Base-by-base conservation (phyloP, 2,329 filamentous ascomycete genomes). In the Exophiala dermatitidis region DNA sequence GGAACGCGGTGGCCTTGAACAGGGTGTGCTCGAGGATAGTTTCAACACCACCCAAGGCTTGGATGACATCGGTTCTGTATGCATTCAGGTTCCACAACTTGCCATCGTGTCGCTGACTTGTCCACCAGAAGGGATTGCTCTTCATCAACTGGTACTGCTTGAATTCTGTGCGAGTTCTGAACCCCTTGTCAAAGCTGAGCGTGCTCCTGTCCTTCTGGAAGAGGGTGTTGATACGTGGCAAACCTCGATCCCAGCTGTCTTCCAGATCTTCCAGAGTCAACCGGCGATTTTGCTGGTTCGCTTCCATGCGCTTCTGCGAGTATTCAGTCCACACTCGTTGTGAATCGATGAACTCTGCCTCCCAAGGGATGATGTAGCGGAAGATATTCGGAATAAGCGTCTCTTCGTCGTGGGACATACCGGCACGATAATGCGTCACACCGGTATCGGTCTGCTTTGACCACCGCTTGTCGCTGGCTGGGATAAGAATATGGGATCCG, bases 51-150 rank as follows among this genome's bases (percentile, higher is more conserved):
- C 91, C 91, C 45, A 96, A 74, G 0, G 91, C 90, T 68, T 97
- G 93, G 54, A 98, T 98, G 6, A 96, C 90, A 73, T 98, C 93
- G 4, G 93, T 96, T 58, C 93, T 79, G 72, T 97, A 96, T 1
- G 89, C 88, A 61, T 97, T 97, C 50, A 98, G 71, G 60, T 96
- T 96, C 93, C 93, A 98, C 3, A 98, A 72, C 67, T 97, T 97
- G 67, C 93, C 93, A 65, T 98, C 93, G 65, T 98, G 94, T 37
- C 93, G 80, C 70, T 97, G 91, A 65, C 88, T 95, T 3, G 93
- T 98, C 93, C 93, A 98, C 90, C 90, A 96, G 77, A 97, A 97
- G 0, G 93, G 93, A 68, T 97, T 96, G 72, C 86, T 94, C 81
- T 95, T 96, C 91, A 98, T 97, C 56, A 97, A 77, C 69, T 97